Evolutionary conservation across 2,329 filamentous ascomycete genomes (phyloP).

Genomic region (Colletotrichum higginsianum): DNA sequence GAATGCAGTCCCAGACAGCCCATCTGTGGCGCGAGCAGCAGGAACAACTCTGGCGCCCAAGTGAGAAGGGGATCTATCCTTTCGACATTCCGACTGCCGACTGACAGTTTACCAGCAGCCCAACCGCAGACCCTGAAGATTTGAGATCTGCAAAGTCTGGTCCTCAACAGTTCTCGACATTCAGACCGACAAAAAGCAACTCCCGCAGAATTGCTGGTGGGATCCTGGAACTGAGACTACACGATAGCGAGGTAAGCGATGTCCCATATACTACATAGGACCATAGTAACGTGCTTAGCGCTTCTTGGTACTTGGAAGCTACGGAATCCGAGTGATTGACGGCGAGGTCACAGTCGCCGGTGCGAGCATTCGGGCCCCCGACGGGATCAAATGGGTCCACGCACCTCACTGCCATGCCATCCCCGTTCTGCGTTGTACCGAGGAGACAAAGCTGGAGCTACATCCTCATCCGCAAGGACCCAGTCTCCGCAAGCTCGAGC

Average conservation of each 20-base stretch:
- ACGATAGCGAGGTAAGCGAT: conserved; percentile 63
- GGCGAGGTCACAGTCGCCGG: conserved; percentile 78
- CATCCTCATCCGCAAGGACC: conserved; percentile 65
- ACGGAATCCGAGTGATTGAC: conserved; percentile 71
- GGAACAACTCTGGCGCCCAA: not conserved
- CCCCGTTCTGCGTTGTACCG: conserved; percentile 72
- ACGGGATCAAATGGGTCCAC: conserved; percentile 69
- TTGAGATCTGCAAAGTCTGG: not conserved
- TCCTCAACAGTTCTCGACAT: conserved; percentile 59
- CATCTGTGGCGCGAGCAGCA: not conserved
- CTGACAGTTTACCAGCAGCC: conserved; percentile 4
- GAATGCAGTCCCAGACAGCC: not conserved
- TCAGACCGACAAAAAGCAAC: conserved; percentile 62
- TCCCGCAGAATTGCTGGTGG: conserved; percentile 57
- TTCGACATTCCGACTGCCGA: too few species aligned
- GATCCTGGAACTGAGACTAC: conserved; percentile 58
- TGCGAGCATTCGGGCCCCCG: conserved; percentile 68
- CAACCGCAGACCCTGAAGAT: not conserved
- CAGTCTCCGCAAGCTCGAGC: conserved; percentile 68
- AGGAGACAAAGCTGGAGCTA: conserved; percentile 69
- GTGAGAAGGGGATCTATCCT: not conserved
- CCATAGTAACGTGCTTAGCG: conserved; percentile 60
- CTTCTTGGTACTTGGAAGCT: conserved; percentile 77
- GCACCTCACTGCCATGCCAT: conserved; percentile 80
- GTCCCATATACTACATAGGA: not conserved